A percentile compares a stretch with the other conserved stretches of the same genome.
Evolutionary conservation across 2,329 filamentous ascomycete species (phyloP).

Genomic region (Alternaria metachromatica): DNA sequence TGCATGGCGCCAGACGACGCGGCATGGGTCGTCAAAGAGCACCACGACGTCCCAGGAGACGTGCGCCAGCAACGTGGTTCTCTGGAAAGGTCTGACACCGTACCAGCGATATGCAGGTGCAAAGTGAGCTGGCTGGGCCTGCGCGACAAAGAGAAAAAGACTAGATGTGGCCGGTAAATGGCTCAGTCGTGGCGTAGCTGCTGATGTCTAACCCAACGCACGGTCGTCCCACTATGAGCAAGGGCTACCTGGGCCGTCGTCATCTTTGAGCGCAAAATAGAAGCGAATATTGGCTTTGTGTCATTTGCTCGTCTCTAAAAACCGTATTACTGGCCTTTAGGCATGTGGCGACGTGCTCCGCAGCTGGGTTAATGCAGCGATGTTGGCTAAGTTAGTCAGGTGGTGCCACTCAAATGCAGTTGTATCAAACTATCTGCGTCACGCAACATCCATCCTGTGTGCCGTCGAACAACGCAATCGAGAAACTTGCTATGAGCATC

Average conservation of each 20-base stretch:
- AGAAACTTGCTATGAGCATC: conserved; percentile 9
- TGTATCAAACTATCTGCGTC: conserved; percentile 12
- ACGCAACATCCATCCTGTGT: conserved; percentile 16
- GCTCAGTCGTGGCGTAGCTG: conserved; percentile 14
- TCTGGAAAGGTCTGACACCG: conserved; percentile 1
- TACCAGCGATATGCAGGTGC: conserved; percentile 15
- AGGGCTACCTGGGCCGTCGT: conserved; percentile 36
- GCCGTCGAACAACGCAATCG: conserved; percentile 2
- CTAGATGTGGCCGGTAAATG: neutral
- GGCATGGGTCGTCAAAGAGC: conserved; percentile 15
- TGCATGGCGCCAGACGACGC: conserved; percentile 30
- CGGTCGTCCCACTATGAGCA: conserved; percentile 26
- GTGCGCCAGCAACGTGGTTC: conserved; percentile 26
- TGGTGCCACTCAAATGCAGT: conserved; percentile 9
- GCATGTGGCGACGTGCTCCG: conserved; percentile 32
- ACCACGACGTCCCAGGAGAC: conserved; percentile 10
- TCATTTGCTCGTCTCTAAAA: conserved; percentile 27
- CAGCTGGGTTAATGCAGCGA: conserved; percentile 13
- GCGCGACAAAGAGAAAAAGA: conserved; percentile 1
- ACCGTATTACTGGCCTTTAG: conserved; percentile 15
- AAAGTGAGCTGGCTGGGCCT: conserved; percentile 3
- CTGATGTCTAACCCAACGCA: conserved; percentile 17
- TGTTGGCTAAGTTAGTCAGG: conserved; percentile 23
- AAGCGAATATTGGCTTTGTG: conserved; percentile 36
- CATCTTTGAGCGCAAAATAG: conserved; percentile 29